Percentiles rank a stretch among this genome's conserved stretches.
These are phyloP conservation scores for Mollisia scopiformis DNA, from an alignment of 2,329 filamentous ascomycete genomes.

Conservation along the genomic window DNA sequence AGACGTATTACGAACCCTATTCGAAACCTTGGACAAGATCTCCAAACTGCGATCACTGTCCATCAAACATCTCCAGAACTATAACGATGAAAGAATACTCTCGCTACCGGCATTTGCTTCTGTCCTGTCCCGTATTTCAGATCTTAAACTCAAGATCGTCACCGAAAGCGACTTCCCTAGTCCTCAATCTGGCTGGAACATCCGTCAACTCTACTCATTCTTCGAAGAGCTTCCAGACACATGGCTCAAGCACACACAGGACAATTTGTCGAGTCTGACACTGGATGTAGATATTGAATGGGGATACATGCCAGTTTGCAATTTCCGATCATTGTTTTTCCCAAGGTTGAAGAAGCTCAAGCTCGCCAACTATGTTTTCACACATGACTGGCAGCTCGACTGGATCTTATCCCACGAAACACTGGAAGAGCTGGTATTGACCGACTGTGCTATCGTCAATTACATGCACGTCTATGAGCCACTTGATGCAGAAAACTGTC, in stretches of 20 bases:
- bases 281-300: constrained; percentile 8
- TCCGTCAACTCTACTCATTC: constrained; percentile 8
- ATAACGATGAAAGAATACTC: not conserved
- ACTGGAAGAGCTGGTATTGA: not conserved
- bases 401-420: constrained; percentile 15
- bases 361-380: constrained; percentile 12
- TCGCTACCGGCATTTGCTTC: not conserved
- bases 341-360: constrained; percentile 13
- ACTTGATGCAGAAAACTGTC: constrained; percentile 7
- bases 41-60: constrained; percentile 1
- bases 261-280: constrained; percentile 8
- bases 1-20: constrained; percentile 1
- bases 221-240: constrained; percentile 5
- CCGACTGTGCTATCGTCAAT: constrained; percentile 8
- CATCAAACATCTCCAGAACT: constrained; percentile 15
- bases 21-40: constrained; percentile 2
- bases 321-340: constrained; percentile 10
- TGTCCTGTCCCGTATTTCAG: not conserved
- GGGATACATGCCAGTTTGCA: constrained; percentile 12
- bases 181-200: not conserved
- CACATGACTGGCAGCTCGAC: constrained; percentile 15
- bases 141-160: constrained; percentile 7
- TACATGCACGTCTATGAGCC: not conserved
- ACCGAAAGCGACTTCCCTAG: not conserved
- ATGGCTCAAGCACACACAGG: constrained; percentile 10